A percentile compares a stretch with the other conserved stretches of the same genome.
These are phyloP conservation scores for Corylus heterophylla DNA, from an alignment of 306 rosid genomes.

Conservation along the genomic window DNA sequence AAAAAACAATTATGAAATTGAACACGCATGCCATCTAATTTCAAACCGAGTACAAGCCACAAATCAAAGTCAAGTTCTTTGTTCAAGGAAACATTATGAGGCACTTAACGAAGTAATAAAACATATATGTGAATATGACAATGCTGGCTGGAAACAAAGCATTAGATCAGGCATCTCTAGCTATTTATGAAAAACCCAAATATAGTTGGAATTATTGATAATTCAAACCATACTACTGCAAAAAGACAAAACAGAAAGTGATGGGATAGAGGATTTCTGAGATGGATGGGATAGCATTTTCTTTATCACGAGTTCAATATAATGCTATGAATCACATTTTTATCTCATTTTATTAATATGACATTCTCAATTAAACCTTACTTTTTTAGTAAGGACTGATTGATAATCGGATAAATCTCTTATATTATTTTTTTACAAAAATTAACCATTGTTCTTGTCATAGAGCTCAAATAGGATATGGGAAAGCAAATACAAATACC, in stretches of 20 bases:
- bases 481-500: not conserved
- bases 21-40: not conserved
- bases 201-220: not conserved
- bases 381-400: too few relatives aligned
- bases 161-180: not conserved
- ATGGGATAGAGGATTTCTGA: not conserved
- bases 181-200: not conserved
- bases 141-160: not conserved
- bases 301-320: not conserved
- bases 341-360: too few relatives aligned
- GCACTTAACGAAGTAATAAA: not conserved
- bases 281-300: not conserved
- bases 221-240: slow-evolving; percentile 5
- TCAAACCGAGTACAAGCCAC: not conserved
- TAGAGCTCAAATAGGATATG: not conserved
- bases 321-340: too few relatives aligned
- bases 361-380: too few relatives aligned
- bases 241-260: not conserved
- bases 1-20: not conserved
- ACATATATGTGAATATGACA: not conserved
- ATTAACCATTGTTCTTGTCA: not conserved
- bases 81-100: not conserved
- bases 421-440: not conserved
- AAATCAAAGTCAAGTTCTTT: not conserved
- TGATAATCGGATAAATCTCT: too few relatives aligned